Evolutionary conservation across 129 eudicot species (phyloP).

Genomic region (carrot (Daucus carota)): DNA sequence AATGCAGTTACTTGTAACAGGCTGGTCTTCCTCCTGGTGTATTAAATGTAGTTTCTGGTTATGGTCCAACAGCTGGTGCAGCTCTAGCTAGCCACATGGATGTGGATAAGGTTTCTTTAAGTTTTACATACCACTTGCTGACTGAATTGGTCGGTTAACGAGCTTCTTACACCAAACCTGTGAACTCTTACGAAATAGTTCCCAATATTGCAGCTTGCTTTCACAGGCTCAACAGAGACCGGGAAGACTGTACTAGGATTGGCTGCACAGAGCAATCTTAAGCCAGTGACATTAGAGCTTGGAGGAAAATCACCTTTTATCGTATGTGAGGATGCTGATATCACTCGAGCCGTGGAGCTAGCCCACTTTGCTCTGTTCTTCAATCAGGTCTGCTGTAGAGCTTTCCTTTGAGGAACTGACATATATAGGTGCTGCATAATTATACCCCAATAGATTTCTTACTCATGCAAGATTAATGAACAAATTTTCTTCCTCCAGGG

Average conservation of each 20-base stretch:
- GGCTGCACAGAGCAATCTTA: slow-evolving; percentile 31
- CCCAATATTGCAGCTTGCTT: slow-evolving; percentile 17
- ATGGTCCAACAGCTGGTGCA: slow-evolving; percentile 31
- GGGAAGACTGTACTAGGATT: slow-evolving; percentile 19
- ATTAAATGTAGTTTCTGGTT: slow-evolving; percentile 27
- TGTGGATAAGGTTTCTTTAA: slow-evolving; percentile 16
- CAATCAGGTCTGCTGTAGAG: slow-evolving; percentile 33
- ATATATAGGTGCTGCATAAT: neutral
- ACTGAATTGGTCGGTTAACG: too few species aligned
- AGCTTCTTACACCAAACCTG: too few species aligned
- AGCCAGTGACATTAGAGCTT: slow-evolving; percentile 28
- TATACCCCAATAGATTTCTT: neutral
- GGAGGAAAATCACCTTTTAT: slow-evolving; percentile 66
- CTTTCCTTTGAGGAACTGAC: neutral
- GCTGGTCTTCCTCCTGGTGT: slow-evolving; percentile 34
- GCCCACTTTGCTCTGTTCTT: slow-evolving; percentile 61
- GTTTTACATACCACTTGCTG: too few species aligned
- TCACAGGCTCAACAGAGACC: slow-evolving; percentile 27
- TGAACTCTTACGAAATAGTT: neutral
- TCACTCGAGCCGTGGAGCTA: slow-evolving; percentile 42
- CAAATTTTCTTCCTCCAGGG: slow-evolving; percentile 22
- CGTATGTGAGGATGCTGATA: slow-evolving; percentile 49
- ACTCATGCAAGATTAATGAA: neutral
- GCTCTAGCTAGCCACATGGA: slow-evolving; percentile 31
- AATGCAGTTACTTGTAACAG: slow-evolving; percentile 3